phyloP scores from a whole-genome alignment of 768 basidiomycete genomes.

The Psilocybe cubensis region DNA sequence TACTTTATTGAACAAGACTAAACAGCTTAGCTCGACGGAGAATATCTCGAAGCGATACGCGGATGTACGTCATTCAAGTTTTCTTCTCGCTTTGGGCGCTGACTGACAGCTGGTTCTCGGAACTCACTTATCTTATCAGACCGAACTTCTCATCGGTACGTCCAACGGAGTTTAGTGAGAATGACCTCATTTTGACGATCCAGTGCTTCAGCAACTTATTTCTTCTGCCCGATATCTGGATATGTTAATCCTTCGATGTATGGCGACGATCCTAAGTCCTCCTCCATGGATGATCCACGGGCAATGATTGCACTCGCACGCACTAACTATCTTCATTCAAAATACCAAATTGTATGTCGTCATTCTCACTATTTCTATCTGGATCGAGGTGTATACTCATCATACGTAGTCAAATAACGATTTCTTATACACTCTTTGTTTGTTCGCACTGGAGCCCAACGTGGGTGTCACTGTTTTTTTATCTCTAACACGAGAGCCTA shows the following conservation, averaged over 20 bases:
- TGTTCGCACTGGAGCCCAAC: slow-evolving; percentile 33
- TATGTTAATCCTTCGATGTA: slow-evolving; percentile 10
- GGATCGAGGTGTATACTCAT: neutral
- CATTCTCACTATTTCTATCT: neutral
- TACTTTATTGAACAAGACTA: slow-evolving; percentile 37
- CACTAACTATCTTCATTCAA: slow-evolving; percentile 41
- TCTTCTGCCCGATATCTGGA: slow-evolving; percentile 30
- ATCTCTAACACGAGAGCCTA: neutral
- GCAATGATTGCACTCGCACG: slow-evolving; percentile 40
- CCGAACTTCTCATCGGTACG: slow-evolving; percentile 43
- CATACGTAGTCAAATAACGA: slow-evolving; percentile 32
- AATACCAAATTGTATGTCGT: slow-evolving; percentile 38
- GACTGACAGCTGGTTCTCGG: neutral
- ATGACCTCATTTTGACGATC: neutral
- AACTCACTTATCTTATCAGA: slow-evolving; percentile 25
- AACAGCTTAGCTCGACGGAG: slow-evolving; percentile 33
- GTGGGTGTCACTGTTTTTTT: slow-evolving; percentile 2
- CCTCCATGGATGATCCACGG: slow-evolving; percentile 32
- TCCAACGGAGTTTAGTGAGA: neutral
- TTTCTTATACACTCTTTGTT: slow-evolving; percentile 32
- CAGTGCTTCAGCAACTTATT: slow-evolving; percentile 29
- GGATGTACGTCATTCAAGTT: slow-evolving; percentile 36
- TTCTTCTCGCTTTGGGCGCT: neutral
- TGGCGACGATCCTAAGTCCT: neutral
- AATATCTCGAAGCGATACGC: slow-evolving; percentile 41